Percentiles rank a stretch among this genome's conserved stretches.
phyloP scores from a whole-genome alignment of 352 stramenopile species.

The Pythium utonaiense region DNA sequence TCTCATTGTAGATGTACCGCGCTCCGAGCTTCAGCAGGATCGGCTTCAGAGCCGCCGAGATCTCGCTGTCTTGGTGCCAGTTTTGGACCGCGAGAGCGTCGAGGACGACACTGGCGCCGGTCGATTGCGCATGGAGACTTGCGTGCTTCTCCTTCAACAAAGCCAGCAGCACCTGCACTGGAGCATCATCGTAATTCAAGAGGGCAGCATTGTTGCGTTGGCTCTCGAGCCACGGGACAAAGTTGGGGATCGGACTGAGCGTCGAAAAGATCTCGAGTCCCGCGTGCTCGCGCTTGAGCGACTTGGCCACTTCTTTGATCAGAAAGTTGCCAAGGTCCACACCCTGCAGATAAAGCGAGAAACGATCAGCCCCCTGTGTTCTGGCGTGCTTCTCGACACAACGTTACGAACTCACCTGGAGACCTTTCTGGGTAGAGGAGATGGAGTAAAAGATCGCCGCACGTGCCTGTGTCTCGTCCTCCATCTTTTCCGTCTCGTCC shows the following conservation, averaged over 20 bases:
- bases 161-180: neutral
- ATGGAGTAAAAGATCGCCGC: conserved; percentile 97
- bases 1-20: conserved; percentile 74
- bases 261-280: conserved; percentile 91
- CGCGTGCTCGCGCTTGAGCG: conserved; percentile 57
- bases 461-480: conserved; percentile 51
- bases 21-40: conserved; percentile 63
- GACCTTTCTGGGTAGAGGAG: conserved; percentile 89
- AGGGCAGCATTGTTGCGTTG: conserved; percentile 51
- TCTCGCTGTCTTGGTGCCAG: conserved; percentile 42
- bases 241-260: conserved; percentile 92
- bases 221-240: conserved; percentile 90
- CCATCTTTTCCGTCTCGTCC: conserved; percentile 62
- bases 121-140: neutral
- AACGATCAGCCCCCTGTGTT: too few relatives aligned
- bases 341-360: conserved; percentile 40
- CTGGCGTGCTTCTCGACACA: neutral
- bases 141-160: conserved; percentile 4
- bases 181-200: conserved; percentile 25
- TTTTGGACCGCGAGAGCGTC: conserved; percentile 39
- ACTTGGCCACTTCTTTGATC: conserved; percentile 93
- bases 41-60: conserved; percentile 46
- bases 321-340: conserved; percentile 95
- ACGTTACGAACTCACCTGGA: conserved; percentile 49
- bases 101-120: conserved; percentile 29